Base-by-base conservation (phyloP, 495 filamentous ascomycete genomes). In the Hapsidospora chrysogenum region DNA sequence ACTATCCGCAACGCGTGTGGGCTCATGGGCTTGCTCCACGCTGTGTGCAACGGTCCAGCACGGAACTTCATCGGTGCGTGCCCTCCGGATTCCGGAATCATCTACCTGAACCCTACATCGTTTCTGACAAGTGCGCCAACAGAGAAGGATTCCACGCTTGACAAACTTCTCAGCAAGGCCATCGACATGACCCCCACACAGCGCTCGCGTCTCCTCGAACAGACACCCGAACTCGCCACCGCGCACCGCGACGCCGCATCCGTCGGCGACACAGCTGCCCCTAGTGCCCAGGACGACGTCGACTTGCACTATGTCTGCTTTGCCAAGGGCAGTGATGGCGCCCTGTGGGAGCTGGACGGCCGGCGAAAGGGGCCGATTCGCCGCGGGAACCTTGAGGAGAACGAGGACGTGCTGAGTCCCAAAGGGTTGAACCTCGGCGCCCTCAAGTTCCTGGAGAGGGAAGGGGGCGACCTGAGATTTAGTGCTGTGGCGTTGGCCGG, bases 261-360 rank as follows among this genome's bases (percentile, higher is more conserved):
- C 28, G 42, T 69, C 46, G 87, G 86, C 8, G 79, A 84, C 54
- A 84, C 80, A 3, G 56, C 53, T 23, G 77, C 81, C 31, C 84
- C 81, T 14, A 56, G 55, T 45, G 77, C 77, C 7, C 61, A 66
- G 39, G 76, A 75, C 48, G 63, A 72, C 50, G 67, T 83, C 17
- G 78, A 83, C 47, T 52, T 80, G 49, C 85, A 92, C 52, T 92
- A 84, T 58, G 80, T 92, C 41, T 76, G 72, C 40, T 92, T 92
- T 61, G 81, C 87, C 4, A 83, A 78, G 60, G 70, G 68, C 1
- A 55, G 48, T n/a, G 61, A 58, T 39, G 74, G 74, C 29, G 64
- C 64, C 41, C 49, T 92, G 41, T 92, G 85, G 75, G 85, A 92
- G 66, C 57, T 94, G 40, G 83, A 92, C 61, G 84, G 85, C 7